Evolutionary conservation across 805 yeast species (phyloP).

Genomic region (Zygosaccharomyces pseudorouxii): DNA sequence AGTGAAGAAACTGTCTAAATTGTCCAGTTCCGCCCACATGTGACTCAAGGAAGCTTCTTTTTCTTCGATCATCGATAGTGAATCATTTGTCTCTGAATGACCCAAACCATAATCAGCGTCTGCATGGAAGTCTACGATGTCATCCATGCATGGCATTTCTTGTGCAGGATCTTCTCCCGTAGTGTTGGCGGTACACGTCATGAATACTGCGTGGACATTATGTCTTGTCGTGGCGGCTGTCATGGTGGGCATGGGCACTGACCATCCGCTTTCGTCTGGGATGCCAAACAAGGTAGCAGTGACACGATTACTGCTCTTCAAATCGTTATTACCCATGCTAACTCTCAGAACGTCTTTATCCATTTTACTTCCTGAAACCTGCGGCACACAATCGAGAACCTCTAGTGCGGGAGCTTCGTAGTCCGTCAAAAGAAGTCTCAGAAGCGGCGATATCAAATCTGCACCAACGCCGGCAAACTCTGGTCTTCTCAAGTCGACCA

Average conservation of each 20-base stretch:
- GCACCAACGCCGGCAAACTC: slow-evolving; percentile 92
- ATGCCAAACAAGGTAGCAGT: slow-evolving; percentile 90
- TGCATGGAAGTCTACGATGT: slow-evolving; percentile 33
- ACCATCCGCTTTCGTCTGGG: slow-evolving; percentile 92
- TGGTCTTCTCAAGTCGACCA: slow-evolving; percentile 67
- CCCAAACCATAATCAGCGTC: slow-evolving; percentile 32
- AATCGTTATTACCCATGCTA: slow-evolving; percentile 78
- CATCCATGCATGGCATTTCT: slow-evolving; percentile 24
- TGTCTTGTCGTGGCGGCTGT: slow-evolving; percentile 85
- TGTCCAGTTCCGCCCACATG: slow-evolving; percentile 90
- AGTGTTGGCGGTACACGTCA: slow-evolving; percentile 57
- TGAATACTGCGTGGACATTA: slow-evolving; percentile 92
- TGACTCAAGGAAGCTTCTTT: slow-evolving; percentile 75
- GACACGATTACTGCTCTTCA: slow-evolving; percentile 75
- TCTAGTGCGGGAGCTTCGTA: slow-evolving; percentile 85
- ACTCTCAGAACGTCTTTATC: slow-evolving; percentile 90
- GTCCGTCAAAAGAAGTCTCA: slow-evolving; percentile 75
- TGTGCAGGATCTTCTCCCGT: slow-evolving; percentile 17
- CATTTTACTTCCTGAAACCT: slow-evolving; percentile 83
- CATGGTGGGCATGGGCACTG: slow-evolving; percentile 91
- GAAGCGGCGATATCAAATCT: slow-evolving; percentile 83
- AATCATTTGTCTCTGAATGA: slow-evolving; percentile 29
- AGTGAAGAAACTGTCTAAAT: slow-evolving; percentile 82
- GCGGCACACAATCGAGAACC: slow-evolving; percentile 78
- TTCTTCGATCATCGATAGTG: slow-evolving; percentile 44